A percentile compares a stretch with the other conserved stretches of the same genome.
These are phyloP conservation scores for Dipodascus albidus DNA, from an alignment of 805 yeast species.

Conservation along the genomic window DNA sequence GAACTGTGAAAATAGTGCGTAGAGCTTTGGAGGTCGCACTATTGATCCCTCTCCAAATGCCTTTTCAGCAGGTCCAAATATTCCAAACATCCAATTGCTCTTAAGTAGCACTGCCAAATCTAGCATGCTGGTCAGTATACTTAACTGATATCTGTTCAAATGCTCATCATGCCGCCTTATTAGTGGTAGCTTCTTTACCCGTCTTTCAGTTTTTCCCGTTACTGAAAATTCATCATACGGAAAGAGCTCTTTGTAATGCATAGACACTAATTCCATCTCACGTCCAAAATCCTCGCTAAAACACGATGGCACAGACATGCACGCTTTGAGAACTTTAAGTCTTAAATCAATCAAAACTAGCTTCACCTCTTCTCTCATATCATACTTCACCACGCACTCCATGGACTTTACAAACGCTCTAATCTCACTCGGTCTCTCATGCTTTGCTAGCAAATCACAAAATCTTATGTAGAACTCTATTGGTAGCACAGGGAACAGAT, in stretches of 20 bases:
- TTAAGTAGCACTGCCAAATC: neutral
- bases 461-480: neutral
- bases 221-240: neutral
- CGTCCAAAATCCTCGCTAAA: neutral
- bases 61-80: neutral
- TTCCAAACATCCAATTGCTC: neutral
- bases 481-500: neutral
- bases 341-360: neutral
- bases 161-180: neutral
- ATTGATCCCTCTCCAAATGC: neutral
- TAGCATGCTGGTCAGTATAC: neutral
- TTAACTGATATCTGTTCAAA: neutral
- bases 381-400: neutral
- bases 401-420: neutral
- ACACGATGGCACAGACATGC: neutral
- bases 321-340: neutral
- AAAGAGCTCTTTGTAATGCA: neutral
- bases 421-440: neutral
- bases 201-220: neutral
- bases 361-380: neutral
- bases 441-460: neutral
- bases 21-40: neutral
- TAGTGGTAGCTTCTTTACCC: neutral
- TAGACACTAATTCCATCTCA: neutral
- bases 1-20: neutral